Conservation (phyloP, 225 moss, liverwort and hornwort species). For the Physcomitrellopsis africana region DNA sequence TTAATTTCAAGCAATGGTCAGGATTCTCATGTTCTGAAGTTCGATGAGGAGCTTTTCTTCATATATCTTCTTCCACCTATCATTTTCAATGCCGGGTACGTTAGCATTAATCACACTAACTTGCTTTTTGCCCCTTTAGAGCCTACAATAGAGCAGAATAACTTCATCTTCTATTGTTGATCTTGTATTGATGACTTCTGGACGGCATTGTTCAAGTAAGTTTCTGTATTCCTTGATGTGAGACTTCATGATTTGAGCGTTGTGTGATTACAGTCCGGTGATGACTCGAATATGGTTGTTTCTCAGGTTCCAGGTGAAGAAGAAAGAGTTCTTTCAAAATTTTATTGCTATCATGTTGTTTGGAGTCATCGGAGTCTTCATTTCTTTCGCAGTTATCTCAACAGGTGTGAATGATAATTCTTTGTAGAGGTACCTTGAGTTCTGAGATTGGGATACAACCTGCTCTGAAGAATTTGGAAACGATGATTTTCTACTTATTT, state of each 20-base stretch:
- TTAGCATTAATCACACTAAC: neutral
- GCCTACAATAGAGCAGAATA: neutral
- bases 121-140: neutral
- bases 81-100: constrained; percentile 91
- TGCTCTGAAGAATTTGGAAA: no score
- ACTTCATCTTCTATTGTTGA: neutral
- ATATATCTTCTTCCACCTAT: constrained; percentile 93
- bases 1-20: constrained; percentile 79
- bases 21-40: constrained; percentile 78
- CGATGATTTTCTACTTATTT: neutral
- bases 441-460: no score
- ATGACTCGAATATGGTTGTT: constrained; percentile 10
- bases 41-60: constrained; percentile 90
- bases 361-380: constrained; percentile 89
- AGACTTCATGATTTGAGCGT: no score
- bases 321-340: constrained; percentile 88
- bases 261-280: no score
- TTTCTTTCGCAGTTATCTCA: constrained; percentile 77
- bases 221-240: no score
- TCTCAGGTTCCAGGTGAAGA: constrained; percentile 83
- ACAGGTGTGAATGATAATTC: constrained; percentile 35
- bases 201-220: no score
- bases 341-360: constrained; percentile 84
- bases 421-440: no score
- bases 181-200: neutral